Conservation (phyloP, 2,329 filamentous ascomycete genomes). For the Pseudogymnoascus sp. region DNA sequence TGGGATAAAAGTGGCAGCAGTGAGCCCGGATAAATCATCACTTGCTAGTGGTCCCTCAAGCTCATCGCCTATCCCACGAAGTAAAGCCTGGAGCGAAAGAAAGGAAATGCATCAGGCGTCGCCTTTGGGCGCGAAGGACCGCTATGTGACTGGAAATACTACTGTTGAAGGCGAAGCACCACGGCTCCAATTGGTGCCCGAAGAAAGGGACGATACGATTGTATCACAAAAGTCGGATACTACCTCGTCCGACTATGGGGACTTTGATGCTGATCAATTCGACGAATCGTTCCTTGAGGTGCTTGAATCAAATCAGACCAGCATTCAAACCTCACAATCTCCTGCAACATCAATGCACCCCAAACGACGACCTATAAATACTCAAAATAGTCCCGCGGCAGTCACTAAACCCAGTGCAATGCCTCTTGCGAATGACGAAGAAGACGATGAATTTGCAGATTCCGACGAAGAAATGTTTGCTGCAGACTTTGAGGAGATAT, state of each 20-base stretch:
- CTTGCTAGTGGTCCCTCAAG: constrained; percentile 28
- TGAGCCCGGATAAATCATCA: not conserved
- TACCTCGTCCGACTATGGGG: constrained; percentile 28
- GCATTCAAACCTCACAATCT: constrained; percentile 20
- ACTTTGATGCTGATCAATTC: constrained; percentile 47
- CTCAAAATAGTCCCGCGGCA: not conserved
- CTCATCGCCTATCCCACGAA: constrained; percentile 32
- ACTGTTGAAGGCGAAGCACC: not conserved
- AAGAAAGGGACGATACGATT: not conserved
- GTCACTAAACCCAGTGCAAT: not conserved
- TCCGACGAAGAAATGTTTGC: constrained; percentile 54
- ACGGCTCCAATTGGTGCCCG: constrained; percentile 6
- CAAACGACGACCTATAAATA: not conserved
- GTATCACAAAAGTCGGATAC: constrained; percentile 1
- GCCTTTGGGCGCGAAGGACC: constrained; percentile 16
- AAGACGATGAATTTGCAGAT: constrained; percentile 57
- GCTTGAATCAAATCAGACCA: constrained; percentile 38
- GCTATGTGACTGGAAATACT: constrained; percentile 45
- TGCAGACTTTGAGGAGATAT: constrained; percentile 50
- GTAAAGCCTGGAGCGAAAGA: not conserved
- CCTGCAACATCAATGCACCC: not conserved
- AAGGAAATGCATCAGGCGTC: constrained; percentile 8
- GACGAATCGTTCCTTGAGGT: constrained; percentile 40
- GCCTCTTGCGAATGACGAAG: not conserved
- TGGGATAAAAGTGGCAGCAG: constrained; percentile 48